Base-by-base conservation (phyloP, 2,329 filamentous ascomycete genomes). In the Fusarium foetens region DNA sequence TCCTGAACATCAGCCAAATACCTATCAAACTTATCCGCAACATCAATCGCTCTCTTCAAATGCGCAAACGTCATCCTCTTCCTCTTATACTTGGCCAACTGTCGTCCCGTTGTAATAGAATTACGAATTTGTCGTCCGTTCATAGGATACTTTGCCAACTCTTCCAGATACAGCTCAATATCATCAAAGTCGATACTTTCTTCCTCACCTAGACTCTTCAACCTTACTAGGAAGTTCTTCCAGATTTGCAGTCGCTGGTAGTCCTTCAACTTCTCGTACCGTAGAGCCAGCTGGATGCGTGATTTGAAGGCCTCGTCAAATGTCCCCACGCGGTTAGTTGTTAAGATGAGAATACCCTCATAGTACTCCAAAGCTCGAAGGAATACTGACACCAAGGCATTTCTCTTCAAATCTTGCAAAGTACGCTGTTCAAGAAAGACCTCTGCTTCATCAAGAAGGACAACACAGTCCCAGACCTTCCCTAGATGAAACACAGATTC, bases 391-490 rank as follows among this genome's bases (percentile, higher is more conserved):
- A 68, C 66, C 0, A 59, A 11, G 0, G 67, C 67, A 6, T 69
- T 70, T 0, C 65, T 23, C 12, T 65, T 65, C 2, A 69, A 31
- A 1, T 69, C 59, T 2, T 55, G 42, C 0, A 70, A 21, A 2
- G 48, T 39, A 0, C 65, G 59, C 4, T 70, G 48, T 25, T 70
- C 67, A 2, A 70, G 65, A 27, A 70, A 70, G 0, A 70, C 67
- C 1, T 70, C 65, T 6, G 65, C 67, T 39, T 70, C 67, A 3
- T 70, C 65, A 6, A 70, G 48, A 3, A 62, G 33, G 0, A 55
- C 66, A 8, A 70, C 70, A 11, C 70, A 73, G 6, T 63, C 71
- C 71, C 70, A 73, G 1, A 66, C 35, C 23, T 46, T 74, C 3
- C 67, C 70, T 4, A 73, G 39, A 45, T 73, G 54, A 1, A 73